These are phyloP conservation scores for Cytospora paraplurivora DNA, from an alignment of 2,329 filamentous ascomycete species.

Conservation along the genomic window DNA sequence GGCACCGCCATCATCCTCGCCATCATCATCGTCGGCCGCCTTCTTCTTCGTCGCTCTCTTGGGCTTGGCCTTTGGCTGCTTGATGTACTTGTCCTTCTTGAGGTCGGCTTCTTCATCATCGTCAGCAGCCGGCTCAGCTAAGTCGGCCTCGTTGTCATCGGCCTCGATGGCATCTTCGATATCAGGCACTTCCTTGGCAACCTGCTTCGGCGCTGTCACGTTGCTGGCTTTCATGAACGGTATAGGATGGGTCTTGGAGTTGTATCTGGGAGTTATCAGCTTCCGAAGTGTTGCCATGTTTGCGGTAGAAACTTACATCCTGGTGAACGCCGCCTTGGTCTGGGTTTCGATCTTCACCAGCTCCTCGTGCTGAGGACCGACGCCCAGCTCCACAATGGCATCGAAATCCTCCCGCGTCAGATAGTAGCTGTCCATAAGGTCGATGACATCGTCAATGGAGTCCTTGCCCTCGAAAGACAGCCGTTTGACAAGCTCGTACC, in stretches of 20 bases:
- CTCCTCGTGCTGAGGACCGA: slow-evolving; percentile 80
- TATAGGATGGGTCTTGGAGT: slow-evolving; percentile 80
- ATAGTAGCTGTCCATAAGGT: slow-evolving; percentile 96
- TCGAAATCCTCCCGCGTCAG: slow-evolving; percentile 95
- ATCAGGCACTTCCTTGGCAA: slow-evolving; percentile 78
- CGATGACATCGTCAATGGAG: slow-evolving; percentile 78
- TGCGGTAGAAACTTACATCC: slow-evolving; percentile 63
- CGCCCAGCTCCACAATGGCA: slow-evolving; percentile 84
- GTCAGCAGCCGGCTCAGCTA: slow-evolving; percentile 60
- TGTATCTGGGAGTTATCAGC: slow-evolving; percentile 63
- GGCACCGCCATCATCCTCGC: slow-evolving; percentile 53
- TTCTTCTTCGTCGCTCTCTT: slow-evolving; percentile 45
- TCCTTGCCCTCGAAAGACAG: slow-evolving; percentile 81
- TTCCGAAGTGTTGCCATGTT: slow-evolving; percentile 27
- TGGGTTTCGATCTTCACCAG: slow-evolving; percentile 77
- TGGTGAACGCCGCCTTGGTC: slow-evolving; percentile 87
- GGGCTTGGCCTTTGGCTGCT: slow-evolving; percentile 76
- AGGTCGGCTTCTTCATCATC: slow-evolving; percentile 81
- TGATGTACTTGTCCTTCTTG: slow-evolving; percentile 95
- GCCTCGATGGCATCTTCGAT: slow-evolving; percentile 96
- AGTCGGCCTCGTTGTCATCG: slow-evolving; percentile 77
- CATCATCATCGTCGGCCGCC: slow-evolving; percentile 50
- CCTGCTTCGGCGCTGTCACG: slow-evolving; percentile 71
- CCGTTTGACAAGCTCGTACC: slow-evolving; percentile 75
- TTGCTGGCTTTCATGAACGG: slow-evolving; percentile 95